Base-by-base conservation (phyloP, 2,329 filamentous ascomycete species). In the Trichoderma arundinaceum region DNA sequence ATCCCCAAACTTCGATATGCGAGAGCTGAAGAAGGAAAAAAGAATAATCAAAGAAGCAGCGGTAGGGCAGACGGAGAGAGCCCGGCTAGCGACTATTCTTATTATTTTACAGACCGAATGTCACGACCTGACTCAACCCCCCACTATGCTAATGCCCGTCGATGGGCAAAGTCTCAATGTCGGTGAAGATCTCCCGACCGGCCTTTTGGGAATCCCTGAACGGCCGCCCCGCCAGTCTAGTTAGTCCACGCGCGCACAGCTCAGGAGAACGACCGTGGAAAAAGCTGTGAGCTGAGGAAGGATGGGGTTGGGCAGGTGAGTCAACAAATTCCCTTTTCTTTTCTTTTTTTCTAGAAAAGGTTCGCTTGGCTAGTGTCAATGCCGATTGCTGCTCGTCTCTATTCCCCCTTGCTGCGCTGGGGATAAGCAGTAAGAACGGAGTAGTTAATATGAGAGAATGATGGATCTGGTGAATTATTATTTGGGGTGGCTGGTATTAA, bases 111-210 rank as follows among this genome's bases (percentile, higher is more conserved):
- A 35, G 19, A 46, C 38, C 52, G 54, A 39, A 44, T 22, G 46
- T 67, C 32, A 61, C 66, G 46, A 41, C 39, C 41, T 41, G 46
- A 22, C 48, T 28, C 49, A 46, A 28, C 19, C 52, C 64, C 59
- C 64, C 63, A 62, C 64, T 60, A 68, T 32, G 32, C 44, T 35
- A 51, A 61, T 60, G 57, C 44, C 38, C 12, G 12, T 51, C 15
- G 28, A 51, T 32, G 48, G 22, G 28, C 28, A 51, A 51, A 51
- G 22, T 51, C 43, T 60, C 43, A 41, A 60, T 66, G 68, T 69
- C 68, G 68, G 68, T 69, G 68, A 69, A 65, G 66, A 69, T 68
- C 41, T 51, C 49, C 66, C 54, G 58, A 49, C 46, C 39, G 46
- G 53, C 19, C 53, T 56, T 66, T 59, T 64, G 59, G 63, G 44